Conservation (phyloP, 202 grass and related monocot species). For the Cymbopogon flexuosus region DNA sequence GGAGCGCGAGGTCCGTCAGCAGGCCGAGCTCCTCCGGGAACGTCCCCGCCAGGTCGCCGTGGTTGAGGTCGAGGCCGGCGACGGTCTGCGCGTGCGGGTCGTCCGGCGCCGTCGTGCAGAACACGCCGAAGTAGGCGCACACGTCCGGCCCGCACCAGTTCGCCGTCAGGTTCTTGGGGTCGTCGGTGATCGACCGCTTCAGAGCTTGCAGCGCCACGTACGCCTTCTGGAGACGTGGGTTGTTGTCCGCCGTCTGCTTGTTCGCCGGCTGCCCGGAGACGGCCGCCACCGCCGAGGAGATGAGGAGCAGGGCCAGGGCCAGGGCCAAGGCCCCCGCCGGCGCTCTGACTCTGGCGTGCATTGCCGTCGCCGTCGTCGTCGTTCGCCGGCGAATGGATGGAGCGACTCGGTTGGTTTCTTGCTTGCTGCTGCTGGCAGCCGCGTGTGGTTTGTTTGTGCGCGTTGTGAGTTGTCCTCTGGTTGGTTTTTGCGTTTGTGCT, state of each 20-base stretch:
- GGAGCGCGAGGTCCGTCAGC: constrained; percentile 58
- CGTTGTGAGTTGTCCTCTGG: no score
- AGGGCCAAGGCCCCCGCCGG: neutral
- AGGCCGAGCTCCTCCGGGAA: constrained; percentile 70
- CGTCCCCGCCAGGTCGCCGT: constrained; percentile 46
- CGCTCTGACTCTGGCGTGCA: neutral
- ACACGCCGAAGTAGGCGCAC: constrained; percentile 79
- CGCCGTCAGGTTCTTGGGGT: constrained; percentile 55
- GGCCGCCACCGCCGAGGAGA: constrained; percentile 6
- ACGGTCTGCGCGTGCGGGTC: constrained; percentile 46
- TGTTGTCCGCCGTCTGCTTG: constrained; percentile 54
- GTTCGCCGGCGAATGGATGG: no score
- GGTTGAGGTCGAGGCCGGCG: constrained; percentile 70
- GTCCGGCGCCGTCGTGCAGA: constrained; percentile 56
- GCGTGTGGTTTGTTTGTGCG: no score
- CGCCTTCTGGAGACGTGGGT: constrained; percentile 53
- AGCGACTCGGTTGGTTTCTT: no score
- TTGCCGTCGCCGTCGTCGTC: neutral
- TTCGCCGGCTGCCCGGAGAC: constrained; percentile 4
- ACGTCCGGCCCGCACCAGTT: constrained; percentile 71
- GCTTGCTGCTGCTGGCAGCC: no score
- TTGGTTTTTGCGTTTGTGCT: no score
- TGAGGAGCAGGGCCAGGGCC: constrained; percentile 18
- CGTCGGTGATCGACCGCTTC: constrained; percentile 61
- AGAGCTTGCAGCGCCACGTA: constrained; percentile 71